phyloP scores from a whole-genome alignment of 805 yeast species.

The Barnettozyma wickerhamii region DNA sequence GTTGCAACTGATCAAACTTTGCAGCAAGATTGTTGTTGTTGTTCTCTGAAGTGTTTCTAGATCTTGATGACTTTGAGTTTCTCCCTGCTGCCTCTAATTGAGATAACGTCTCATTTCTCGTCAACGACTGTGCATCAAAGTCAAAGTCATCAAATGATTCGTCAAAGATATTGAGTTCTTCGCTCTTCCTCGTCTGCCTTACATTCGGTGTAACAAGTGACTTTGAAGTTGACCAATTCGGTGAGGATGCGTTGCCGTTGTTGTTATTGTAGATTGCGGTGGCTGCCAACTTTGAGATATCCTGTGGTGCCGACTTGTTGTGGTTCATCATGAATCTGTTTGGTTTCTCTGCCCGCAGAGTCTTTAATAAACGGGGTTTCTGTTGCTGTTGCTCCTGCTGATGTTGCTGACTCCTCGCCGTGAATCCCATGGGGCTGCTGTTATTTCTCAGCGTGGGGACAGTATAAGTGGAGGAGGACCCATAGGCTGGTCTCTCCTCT shows the following conservation, averaged over 20 bases:
- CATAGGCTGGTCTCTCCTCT: conserved; percentile 1
- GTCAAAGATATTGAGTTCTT: conserved; percentile 22
- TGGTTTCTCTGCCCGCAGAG: conserved; percentile 28
- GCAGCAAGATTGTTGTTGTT: not conserved
- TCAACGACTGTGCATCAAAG: conserved; percentile 16
- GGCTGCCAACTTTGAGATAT: conserved; percentile 27
- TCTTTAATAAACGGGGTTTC: conserved; percentile 28
- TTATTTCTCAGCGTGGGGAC: conserved; percentile 22
- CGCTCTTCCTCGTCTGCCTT: conserved; percentile 6
- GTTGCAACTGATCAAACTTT: conserved; percentile 7
- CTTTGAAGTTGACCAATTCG: conserved; percentile 23
- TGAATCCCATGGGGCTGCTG: conserved; percentile 23
- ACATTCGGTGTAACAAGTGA: conserved; percentile 7
- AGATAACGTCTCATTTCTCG: conserved; percentile 22
- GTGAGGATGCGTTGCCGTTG: not conserved
- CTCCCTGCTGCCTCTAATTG: conserved; percentile 24
- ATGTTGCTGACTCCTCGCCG: conserved; percentile 19
- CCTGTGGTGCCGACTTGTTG: conserved; percentile 15
- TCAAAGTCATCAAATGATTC: conserved; percentile 22
- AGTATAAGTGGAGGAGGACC: conserved; percentile 6
- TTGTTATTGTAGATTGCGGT: conserved; percentile 8
- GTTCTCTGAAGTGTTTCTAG: conserved; percentile 1
- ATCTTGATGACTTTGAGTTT: conserved; percentile 18
- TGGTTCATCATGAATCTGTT: conserved; percentile 14
- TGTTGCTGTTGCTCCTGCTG: conserved; percentile 12